A percentile compares a stretch with the other conserved stretches of the same genome.
phyloP scores from a whole-genome alignment of 2,329 filamentous ascomycete genomes.

The Penicillium hesseltinei region DNA sequence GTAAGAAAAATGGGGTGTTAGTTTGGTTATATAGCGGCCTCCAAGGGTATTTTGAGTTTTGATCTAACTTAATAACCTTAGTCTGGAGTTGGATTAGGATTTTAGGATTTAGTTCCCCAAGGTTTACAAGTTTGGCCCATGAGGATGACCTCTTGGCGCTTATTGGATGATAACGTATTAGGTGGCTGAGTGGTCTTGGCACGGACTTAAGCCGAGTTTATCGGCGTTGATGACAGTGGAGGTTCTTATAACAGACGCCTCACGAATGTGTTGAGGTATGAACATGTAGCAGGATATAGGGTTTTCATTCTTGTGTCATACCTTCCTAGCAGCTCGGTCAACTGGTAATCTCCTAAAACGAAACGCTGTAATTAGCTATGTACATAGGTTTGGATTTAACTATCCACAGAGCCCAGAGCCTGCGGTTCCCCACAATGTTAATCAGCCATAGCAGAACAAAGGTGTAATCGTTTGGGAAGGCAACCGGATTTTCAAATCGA shows the following conservation, averaged over 20 bases:
- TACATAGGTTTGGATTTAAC: background rate
- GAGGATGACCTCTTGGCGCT: slow-evolving; percentile 8
- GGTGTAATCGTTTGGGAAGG: background rate
- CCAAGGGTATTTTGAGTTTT: background rate
- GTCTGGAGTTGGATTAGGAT: background rate
- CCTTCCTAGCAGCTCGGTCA: background rate
- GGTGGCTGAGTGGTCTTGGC: slow-evolving; percentile 10
- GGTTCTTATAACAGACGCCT: too few relatives aligned
- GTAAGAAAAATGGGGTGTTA: too few relatives aligned
- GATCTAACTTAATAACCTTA: background rate
- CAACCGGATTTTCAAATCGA: background rate
- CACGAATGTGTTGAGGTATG: background rate
- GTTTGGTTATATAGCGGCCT: background rate
- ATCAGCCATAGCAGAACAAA: background rate
- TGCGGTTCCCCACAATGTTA: background rate
- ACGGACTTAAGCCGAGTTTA: slow-evolving; percentile 1
- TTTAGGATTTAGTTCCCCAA: background rate
- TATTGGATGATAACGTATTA: background rate
- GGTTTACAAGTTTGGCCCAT: background rate
- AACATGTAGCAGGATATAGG: background rate
- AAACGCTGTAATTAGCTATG: too few relatives aligned
- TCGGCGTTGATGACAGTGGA: background rate
- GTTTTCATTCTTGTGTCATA: background rate
- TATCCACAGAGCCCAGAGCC: background rate
- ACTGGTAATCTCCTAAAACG: too few relatives aligned